Base-by-base conservation (phyloP, 2,329 filamentous ascomycete genomes). In the Pyrenophora graminea region DNA sequence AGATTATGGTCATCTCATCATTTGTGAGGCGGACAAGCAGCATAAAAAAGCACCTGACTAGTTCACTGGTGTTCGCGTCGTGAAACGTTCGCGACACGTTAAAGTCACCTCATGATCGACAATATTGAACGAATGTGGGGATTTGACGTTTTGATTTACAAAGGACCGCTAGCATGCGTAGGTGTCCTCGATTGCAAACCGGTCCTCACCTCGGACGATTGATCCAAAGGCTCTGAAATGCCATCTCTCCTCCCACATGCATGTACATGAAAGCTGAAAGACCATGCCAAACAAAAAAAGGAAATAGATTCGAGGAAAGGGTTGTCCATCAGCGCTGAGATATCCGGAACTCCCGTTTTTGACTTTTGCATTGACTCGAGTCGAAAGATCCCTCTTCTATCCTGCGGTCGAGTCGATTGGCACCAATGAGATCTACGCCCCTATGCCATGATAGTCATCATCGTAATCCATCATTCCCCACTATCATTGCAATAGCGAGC, bases 171-270 rank as follows among this genome's bases (percentile, higher is more conserved):
- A 69, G 74, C 74, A 74, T 64, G 72, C 73, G 67, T 70, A 76
- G 74, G 73, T 71, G 71, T 78, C 75, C 75, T 78, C 73, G 73
- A 77, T 74, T 68, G 71, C 70, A 74, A 68, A 71, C 68, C 68
- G 66, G 68, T 73, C 70, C 70, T 74, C 67, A 64, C 72, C 69
- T 62, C 58, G 63, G 66, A 70, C 64, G 62, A 67, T 59, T 62
- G 51, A 64, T 68, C 69, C 61, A 62, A 62, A 70, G 55, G 69
- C 69, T 72, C 69, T 69, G 68, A 71, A 62, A 71, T 74, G 71
- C 71, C 62, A 73, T 73, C 70, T 74, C 70, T 61, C 68, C 72
- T 71, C 65, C 70, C 68, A 72, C 71, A 74, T 74, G 71, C 72
- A 72, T 72, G 56, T 73, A 73, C 69, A 74, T 70, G 64, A 71